Evolutionary conservation across 176 grass and related monocot species (phyloP), one percentile per base, ranked within the genome.

Genomic region (Miscanthus lutarioriparius): DNA sequence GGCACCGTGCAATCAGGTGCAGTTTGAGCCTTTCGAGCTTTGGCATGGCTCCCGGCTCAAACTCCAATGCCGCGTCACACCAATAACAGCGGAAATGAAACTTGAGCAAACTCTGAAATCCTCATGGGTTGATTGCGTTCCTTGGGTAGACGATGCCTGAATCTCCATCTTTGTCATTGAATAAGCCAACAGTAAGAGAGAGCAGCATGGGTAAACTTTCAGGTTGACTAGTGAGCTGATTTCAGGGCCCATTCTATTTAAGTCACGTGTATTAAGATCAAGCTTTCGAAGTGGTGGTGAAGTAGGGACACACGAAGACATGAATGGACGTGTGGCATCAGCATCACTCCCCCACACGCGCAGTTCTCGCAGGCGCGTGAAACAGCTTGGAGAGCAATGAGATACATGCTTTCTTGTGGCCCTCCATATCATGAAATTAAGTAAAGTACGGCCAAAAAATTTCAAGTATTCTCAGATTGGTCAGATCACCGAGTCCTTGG

Each of bases 21-120:
- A 82, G 5, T 1, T 22, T 19, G 13, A 82, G n/a, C 48, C 23
- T 82, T 30, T n/a, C 48, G 15, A 82, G 67, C 36, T 22, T 70
- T 82, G 80, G 80, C 80, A 72, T 72, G 49, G 80, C 80, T 22
- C n/a, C 35, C 1, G 67, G 5, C 51, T 59, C 35, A 58, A 82
- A 72, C 10, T 12, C n/a, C 48, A 43, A 72, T 10, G 48, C 5
- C 2, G 3, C 1, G 0, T 33, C 16, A 51, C 2, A 0, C 10
- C 0, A 0, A 5, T 19, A 1, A 51, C 10, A 33, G 1, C 0
- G 0, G 2, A 84, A 51, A 7, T 11, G 3, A 10, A 83, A 47
- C 36, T 75, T 47, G 16, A 61, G 0, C 6, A 73, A 63, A n/a
- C 25, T 25, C 4, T 51, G 59, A 61, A 84, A 84, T 64, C 82